A percentile compares a stretch with the other conserved stretches of the same genome.
These are phyloP conservation scores for Pseudogymnoascus verrucosus DNA, from an alignment of 2,329 filamentous ascomycete species.

Conservation along the genomic window DNA sequence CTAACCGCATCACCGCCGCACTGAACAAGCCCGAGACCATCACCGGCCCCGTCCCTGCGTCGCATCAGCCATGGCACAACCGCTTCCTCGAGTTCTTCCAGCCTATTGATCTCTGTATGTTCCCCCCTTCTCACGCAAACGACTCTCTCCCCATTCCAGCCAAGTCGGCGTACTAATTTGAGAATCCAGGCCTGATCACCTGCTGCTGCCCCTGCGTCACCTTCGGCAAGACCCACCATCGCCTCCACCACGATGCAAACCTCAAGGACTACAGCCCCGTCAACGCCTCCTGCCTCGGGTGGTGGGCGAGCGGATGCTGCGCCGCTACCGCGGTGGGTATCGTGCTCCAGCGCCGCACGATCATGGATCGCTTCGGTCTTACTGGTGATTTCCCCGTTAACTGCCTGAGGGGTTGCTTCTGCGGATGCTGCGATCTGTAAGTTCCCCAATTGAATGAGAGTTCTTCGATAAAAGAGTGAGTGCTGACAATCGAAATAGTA, in stretches of 20 bases:
- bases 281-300: constrained; percentile 26
- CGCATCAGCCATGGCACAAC: constrained; percentile 14
- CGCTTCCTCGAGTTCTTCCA: constrained; percentile 21
- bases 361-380: constrained; percentile 23
- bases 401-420: constrained; percentile 21
- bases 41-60: constrained; percentile 6
- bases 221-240: constrained; percentile 31
- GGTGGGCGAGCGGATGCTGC: constrained; percentile 18
- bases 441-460: not conserved
- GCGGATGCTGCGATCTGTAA: constrained; percentile 21
- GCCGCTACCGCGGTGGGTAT: constrained; percentile 18
- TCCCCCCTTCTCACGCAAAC: not conserved
- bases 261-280: constrained; percentile 27
- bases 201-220: constrained; percentile 30
- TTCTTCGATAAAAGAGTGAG: not conserved
- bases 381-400: constrained; percentile 21
- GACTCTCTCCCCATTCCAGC: not conserved
- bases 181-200: constrained; percentile 22
- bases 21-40: constrained; percentile 10
- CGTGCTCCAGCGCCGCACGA: constrained; percentile 22
- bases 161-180: not conserved
- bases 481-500: constrained; percentile 7
- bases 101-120: constrained; percentile 20
- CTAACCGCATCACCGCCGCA: constrained; percentile 10
- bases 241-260: constrained; percentile 25